Evolutionary conservation across 2,329 filamentous ascomycete species (phyloP), one percentile per base, ranked within the genome.

Genomic region (Thielaviopsis populi): DNA sequence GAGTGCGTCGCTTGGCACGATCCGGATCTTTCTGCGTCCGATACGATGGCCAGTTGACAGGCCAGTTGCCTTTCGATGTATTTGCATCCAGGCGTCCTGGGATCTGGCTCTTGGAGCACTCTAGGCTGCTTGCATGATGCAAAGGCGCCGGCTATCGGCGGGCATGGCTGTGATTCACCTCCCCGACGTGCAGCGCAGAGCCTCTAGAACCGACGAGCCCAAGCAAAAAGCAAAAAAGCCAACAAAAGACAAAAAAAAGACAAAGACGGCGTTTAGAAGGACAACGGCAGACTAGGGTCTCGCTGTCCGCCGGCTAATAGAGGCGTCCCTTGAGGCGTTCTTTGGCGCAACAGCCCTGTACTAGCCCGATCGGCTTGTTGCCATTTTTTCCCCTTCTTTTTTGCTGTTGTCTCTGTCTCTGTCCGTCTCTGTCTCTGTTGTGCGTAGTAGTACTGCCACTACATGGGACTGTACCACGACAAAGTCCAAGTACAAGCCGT

Each of bases 401-500:
- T 3, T 42, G 15, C 30, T 17, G 7, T 46, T 46, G 22, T 46
- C 22, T 41, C 24, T n/a, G n/a, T n/a, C n/a, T n/a, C n/a, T n/a
- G n/a, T n/a, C n/a, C 46, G 22, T 60, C 33, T 60, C 24, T 42
- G n/a, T 60, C 13, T 30, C 40, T 33, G 22, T 3, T 33, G 22
- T 27, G 10, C 8, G 41, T 43, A 43, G 40, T 27, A 46, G 53
- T 56, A 13, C 27, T 19, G 19, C 53, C n/a, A 37, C 53, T 33
- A 56, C 53, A 56, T 56, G 53, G 53, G 53, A 56, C 53, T 56
- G 53, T 56, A 37, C 53, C 10, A 56, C 53, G 7, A 30, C 30
- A 56, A 37, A 33, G 17, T 7, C 24, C 24, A 33, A 56, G 53
- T 56, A 27, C 33, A 37, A 56, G 53, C 53, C 27, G 53, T 27